These are phyloP conservation scores for Aquilaria sinensis DNA, from an alignment of 345 rosid species.

Conservation along the genomic window DNA sequence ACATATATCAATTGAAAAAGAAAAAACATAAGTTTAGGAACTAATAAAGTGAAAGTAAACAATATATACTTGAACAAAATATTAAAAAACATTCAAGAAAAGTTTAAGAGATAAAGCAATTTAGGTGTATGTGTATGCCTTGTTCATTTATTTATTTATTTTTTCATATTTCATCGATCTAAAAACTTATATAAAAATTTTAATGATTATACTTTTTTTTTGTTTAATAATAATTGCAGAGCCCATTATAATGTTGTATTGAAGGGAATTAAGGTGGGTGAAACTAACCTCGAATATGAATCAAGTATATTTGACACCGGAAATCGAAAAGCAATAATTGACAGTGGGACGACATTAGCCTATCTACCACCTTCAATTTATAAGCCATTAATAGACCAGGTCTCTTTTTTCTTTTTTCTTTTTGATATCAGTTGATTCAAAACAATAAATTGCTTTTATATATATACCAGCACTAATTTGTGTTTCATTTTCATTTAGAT, in stretches of 20 bases:
- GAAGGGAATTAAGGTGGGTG: slow-evolving; percentile 43
- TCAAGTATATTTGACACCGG: slow-evolving; percentile 25
- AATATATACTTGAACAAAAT: too few species aligned
- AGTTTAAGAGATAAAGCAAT: not conserved
- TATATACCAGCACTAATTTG: not conserved
- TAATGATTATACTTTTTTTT: too few species aligned
- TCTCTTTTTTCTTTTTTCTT: slow-evolving; percentile 3
- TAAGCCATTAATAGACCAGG: slow-evolving; percentile 27
- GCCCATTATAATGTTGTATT: slow-evolving; percentile 38
- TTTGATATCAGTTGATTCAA: not conserved
- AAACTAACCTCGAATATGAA: slow-evolving; percentile 27
- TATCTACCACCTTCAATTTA: slow-evolving; percentile 39
- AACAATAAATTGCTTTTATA: not conserved
- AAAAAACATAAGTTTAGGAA: too few species aligned
- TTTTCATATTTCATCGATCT: too few species aligned
- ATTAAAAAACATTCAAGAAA: too few species aligned
- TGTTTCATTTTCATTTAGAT: slow-evolving; percentile 16
- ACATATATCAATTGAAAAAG: too few species aligned
- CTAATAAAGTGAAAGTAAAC: too few species aligned
- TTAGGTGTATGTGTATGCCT: not conserved
- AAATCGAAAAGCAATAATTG: slow-evolving; percentile 27
- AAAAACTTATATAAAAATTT: too few species aligned
- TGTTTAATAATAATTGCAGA: slow-evolving; percentile 22
- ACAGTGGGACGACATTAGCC: slow-evolving; percentile 47
- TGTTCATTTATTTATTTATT: not conserved